phyloP scores from a whole-genome alignment of 495 filamentous ascomycete genomes.

The Aspergillus avenaceus region DNA sequence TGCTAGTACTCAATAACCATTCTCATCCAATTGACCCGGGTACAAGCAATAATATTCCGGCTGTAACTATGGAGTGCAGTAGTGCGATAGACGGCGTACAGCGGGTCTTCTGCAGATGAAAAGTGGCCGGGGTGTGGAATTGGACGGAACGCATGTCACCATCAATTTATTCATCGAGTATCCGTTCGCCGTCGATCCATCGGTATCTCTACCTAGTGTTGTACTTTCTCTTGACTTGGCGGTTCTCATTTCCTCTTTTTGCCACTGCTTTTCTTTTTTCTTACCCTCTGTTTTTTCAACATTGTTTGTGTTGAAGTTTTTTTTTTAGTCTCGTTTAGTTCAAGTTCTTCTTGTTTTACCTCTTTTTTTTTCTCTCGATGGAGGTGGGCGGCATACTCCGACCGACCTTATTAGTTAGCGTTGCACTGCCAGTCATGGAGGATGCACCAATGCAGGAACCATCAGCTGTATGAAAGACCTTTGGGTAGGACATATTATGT shows the following conservation, averaged over 20 bases:
- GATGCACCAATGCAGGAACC: neutral
- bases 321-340: too few species aligned
- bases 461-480: neutral
- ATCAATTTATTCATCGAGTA: slow-evolving; percentile 6
- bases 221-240: neutral
- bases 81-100: slow-evolving; percentile 8
- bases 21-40: neutral
- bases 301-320: too few species aligned
- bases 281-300: too few species aligned
- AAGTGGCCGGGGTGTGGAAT: slow-evolving; percentile 10
- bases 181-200: slow-evolving; percentile 10
- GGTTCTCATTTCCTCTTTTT: neutral
- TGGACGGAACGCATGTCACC: slow-evolving; percentile 11
- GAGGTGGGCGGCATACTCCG: too few species aligned
- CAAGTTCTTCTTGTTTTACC: too few species aligned
- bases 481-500: neutral
- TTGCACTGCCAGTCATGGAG: neutral
- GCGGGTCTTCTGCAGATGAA: slow-evolving; percentile 12
- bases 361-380: too few species aligned
- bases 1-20: neutral
- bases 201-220: slow-evolving; percentile 1
- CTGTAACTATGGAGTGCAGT: slow-evolving; percentile 4
- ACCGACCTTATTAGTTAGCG: too few species aligned
- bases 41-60: slow-evolving; percentile 6
- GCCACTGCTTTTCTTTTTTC: neutral